Base-by-base conservation (phyloP, 23 red algal species). In the Cyanidiococcus yangmingshanensis region DNA sequence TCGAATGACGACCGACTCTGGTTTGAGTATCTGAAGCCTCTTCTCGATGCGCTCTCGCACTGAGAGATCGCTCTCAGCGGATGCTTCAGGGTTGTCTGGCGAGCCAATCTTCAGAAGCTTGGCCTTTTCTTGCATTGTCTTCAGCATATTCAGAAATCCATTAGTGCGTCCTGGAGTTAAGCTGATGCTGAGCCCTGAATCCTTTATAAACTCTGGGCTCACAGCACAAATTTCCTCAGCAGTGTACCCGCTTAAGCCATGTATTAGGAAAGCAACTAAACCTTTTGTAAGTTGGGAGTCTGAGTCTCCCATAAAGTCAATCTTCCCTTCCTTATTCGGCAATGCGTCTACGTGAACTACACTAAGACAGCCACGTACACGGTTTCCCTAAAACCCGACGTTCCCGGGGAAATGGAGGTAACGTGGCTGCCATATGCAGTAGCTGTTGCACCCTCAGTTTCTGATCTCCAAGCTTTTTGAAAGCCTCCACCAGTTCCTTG, bases 231-330 rank as follows among this genome's bases (percentile, higher is more conserved):
- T 77, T 54, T 91, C 86, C 50, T 84, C 75, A 30, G 76, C 63
- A 15, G 75, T 98, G 16, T 38, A 58, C 21, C 88, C 94, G 41
- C 58, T 79, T 41, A 98, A 68, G 38, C 94, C 88, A n/a, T 84
- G 85, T 21, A 98, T 76, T 31, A 98, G 87, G 39, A 98, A 68
- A 12, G 94, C 85, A 24, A 91, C 68, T 16, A 98, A 75, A 1
- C 94, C 94, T 45, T 98, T 98, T 38, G 94, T 98, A 37, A 98
- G 80, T 80, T 98, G 94, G 33, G 94, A 84, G 76, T 98, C 94
- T 12, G 88, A 91, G 76, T 98, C 94, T 21, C 84, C 94, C 26
- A 38, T 59, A 35, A 83, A 87, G 38, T 74, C 36, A 0, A 87
- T 45, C 26, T 39, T 82, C 0, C 75, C 27, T 0, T 87, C 85